These are phyloP conservation scores for Rhodotorula sp. DNA, from an alignment of 1,284 basidiomycete genomes.

Conservation along the genomic window DNA sequence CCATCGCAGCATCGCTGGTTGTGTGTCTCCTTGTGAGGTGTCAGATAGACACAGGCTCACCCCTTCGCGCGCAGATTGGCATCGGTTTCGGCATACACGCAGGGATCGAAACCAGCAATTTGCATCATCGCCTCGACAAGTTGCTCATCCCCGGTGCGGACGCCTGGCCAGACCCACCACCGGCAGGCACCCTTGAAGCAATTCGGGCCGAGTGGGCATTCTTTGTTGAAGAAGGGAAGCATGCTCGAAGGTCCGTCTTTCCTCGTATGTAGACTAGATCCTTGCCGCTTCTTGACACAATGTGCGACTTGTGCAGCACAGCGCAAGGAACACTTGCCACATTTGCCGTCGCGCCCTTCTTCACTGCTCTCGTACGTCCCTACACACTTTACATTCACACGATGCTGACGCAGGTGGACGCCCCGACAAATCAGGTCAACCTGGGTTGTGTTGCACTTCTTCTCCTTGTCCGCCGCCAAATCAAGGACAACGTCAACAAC, in stretches of 20 bases:
- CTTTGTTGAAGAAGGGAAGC: too few species aligned
- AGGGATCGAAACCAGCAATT: too few species aligned
- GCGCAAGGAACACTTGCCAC: not conserved
- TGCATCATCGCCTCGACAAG: too few species aligned
- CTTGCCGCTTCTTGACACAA: too few species aligned
- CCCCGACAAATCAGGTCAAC: not conserved
- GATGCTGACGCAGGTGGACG: too few species aligned
- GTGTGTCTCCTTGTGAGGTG: not conserved
- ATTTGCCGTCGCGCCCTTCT: not conserved
- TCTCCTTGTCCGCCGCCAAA: constrained; percentile 4
- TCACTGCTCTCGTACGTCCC: not conserved
- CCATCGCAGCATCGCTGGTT: not conserved
- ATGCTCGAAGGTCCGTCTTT: too few species aligned
- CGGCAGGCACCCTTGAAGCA: too few species aligned
- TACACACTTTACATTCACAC: too few species aligned
- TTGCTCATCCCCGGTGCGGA: not conserved
- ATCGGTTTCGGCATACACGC: too few species aligned
- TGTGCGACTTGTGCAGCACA: too few species aligned
- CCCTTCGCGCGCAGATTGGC: not conserved
- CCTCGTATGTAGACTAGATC: too few species aligned
- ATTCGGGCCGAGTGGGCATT: too few species aligned
- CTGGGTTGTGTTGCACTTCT: constrained; percentile 3
- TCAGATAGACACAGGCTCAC: not conserved
- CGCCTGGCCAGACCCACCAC: not conserved
- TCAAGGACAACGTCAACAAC: constrained; percentile 2